A percentile compares a stretch with the other conserved stretches of the same genome.
phyloP scores from a whole-genome alignment of 139 green algal species.

The Dunaliella primolecta region DNA sequence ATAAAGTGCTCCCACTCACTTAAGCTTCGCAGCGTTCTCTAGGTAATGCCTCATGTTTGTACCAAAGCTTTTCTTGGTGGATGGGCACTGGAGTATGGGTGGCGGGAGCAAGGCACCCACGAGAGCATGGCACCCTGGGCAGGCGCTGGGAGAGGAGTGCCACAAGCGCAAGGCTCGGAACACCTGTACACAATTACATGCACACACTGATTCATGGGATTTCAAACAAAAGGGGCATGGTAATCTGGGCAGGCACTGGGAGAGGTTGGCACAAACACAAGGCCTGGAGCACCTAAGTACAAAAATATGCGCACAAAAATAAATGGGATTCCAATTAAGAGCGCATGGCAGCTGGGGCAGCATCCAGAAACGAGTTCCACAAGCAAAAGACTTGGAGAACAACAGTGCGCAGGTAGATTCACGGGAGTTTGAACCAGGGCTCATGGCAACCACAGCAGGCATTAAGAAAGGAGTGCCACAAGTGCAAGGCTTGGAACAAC shows the following conservation, averaged over 20 bases:
- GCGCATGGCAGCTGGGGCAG: conserved; percentile 32
- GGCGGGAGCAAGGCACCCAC: conserved; percentile 24
- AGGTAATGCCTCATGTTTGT: not conserved
- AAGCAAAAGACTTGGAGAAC: conserved; percentile 49
- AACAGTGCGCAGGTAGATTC: too few relatives aligned
- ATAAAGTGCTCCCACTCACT: not conserved
- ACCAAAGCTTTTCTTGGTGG: not conserved
- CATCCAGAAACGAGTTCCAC: conserved; percentile 49
- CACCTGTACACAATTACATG: conserved; percentile 15
- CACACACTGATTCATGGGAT: too few relatives aligned
- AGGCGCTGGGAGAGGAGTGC: conserved; percentile 52
- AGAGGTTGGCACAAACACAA: conserved; percentile 57
- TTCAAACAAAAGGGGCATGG: too few relatives aligned
- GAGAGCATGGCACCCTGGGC: conserved; percentile 23
- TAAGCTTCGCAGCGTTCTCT: not conserved
- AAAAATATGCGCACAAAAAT: too few relatives aligned
- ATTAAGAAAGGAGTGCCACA: conserved; percentile 55
- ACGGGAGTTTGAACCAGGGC: too few relatives aligned
- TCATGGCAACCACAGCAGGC: conserved; percentile 33
- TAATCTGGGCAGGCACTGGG: conserved; percentile 39
- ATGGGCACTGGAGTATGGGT: conserved; percentile 6
- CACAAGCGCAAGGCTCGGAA: conserved; percentile 55
- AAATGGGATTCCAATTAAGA: too few relatives aligned
- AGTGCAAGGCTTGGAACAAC: conserved; percentile 47
- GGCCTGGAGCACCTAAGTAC: conserved; percentile 31